Evolutionary conservation across 2,329 filamentous ascomycete genomes (phyloP), one percentile per base, ranked within the genome.

Genomic region (Sclerotinia nivalis): DNA sequence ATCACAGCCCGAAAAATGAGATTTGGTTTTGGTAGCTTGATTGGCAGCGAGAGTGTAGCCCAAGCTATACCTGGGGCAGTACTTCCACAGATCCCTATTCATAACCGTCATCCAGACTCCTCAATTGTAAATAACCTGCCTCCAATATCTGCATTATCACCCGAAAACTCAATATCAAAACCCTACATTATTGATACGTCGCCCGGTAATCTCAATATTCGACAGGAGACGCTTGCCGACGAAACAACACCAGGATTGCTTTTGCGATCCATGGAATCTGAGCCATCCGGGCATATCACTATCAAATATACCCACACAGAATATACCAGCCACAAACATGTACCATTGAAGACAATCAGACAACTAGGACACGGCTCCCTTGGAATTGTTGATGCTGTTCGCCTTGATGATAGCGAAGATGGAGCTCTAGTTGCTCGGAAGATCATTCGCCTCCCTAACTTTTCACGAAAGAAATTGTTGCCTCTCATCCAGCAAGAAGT

Each of bases 401-500:
- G 71, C 9, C 15, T 34, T 3, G 40, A 59, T 25, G 68, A 31
- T 1, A 50, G 56, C 18, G n/a, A 47, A n/a, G 43, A 68, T 58
- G 45, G 55, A 4, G 18, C 31, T n/a, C 4, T 71, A 15, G 34
- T 71, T 22, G 71, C 72, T 43, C 71, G 72, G 40, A 73, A 73
- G 37, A 58, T 72, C 1, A 71, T 73, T 31, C 70, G 70, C 3
- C 20, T 73, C 7, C 70, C 68, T 20, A 71, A 61, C 25, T 65
- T 71, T 31, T 67, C 72, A 13, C 68, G 71, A 37, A 73, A 72
- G 50, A 43, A 60, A 8, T 52, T 73, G 4, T 60, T 73, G 1
- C 72, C 72, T 25, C 64, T 73, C 1, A 71, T 73, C n/a, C 71
- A 72, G 28, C 68, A 72, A 55, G 71, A 73, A 49, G 72, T 73